Percentiles rank a stretch among this genome's conserved stretches.
Evolutionary conservation across 805 yeast species (phyloP).

Genomic region (Metschnikowia borealis): DNA sequence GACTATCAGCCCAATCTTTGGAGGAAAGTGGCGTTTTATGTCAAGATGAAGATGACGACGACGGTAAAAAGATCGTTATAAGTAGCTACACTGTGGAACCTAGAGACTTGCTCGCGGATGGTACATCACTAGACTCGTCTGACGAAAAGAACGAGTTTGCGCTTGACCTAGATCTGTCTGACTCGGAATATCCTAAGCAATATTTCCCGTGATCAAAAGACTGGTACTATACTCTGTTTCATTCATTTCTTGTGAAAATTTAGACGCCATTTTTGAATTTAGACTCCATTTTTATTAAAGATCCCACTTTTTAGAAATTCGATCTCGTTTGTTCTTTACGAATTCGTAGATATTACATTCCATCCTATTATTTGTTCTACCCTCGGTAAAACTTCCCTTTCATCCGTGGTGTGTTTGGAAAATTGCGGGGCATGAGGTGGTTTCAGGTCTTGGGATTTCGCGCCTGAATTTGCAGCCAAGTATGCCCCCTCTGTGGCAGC

Average conservation of each 20-base stretch:
- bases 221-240: no score
- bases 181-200: no score
- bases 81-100: slow-evolving; percentile 37
- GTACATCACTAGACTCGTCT: not conserved
- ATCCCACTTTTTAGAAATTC: no score
- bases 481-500: not conserved
- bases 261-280: no score
- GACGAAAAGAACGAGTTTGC: not conserved
- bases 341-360: no score
- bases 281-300: no score
- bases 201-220: no score
- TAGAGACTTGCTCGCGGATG: slow-evolving; percentile 14
- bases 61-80: slow-evolving; percentile 15
- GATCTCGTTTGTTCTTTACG: no score
- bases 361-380: no score
- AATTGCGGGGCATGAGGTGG: not conserved
- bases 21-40: slow-evolving; percentile 20
- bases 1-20: slow-evolving; percentile 20
- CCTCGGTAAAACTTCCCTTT: not conserved
- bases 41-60: slow-evolving; percentile 17
- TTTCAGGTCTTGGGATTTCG: not conserved
- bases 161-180: not conserved
- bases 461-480: slow-evolving; percentile 1
- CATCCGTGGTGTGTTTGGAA: not conserved
- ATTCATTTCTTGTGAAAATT: no score